Conservation (phyloP, 2,329 filamentous ascomycete species). For the Phialophora chinensis region DNA sequence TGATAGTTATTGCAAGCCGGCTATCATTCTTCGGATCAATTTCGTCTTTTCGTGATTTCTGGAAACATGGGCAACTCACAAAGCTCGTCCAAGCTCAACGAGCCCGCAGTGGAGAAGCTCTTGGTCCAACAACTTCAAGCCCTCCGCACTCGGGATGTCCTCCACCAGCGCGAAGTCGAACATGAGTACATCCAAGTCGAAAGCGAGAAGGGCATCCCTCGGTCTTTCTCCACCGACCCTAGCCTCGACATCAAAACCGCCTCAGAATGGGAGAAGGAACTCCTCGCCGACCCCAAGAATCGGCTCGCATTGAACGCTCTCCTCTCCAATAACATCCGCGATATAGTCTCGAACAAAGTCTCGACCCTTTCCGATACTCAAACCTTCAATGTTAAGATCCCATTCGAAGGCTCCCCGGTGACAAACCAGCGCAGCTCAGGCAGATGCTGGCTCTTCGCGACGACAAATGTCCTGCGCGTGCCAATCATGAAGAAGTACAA, state of each 20-base stretch:
- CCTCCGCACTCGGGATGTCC: constrained; percentile 43
- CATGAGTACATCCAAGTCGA: constrained; percentile 62
- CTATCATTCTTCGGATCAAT: background rate
- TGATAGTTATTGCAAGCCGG: background rate
- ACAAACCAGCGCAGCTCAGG: constrained; percentile 84
- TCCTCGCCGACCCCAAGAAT: constrained; percentile 70
- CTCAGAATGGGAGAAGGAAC: constrained; percentile 64
- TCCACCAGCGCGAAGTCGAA: constrained; percentile 47
- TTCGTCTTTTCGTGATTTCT: background rate
- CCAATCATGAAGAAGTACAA: constrained; percentile 83
- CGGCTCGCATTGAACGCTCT: constrained; percentile 79
- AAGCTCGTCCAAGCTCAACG: constrained; percentile 30
- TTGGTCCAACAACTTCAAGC: constrained; percentile 50
- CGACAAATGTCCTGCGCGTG: constrained; percentile 90
- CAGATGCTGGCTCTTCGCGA: constrained; percentile 89
- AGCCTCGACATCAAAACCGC: constrained; percentile 59
- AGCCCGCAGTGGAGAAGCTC: constrained; percentile 45
- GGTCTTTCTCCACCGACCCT: constrained; percentile 39
- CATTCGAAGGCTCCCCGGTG: constrained; percentile 79
- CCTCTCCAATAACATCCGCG: constrained; percentile 68
- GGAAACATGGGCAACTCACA: constrained; percentile 39
- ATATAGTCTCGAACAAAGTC: constrained; percentile 68
- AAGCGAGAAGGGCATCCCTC: constrained; percentile 49
- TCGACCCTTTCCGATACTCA: constrained; percentile 73
- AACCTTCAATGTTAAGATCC: constrained; percentile 81